Evolutionary conservation across 352 stramenopile genomes (phyloP).

Genomic region (Plasmopara muralis): DNA sequence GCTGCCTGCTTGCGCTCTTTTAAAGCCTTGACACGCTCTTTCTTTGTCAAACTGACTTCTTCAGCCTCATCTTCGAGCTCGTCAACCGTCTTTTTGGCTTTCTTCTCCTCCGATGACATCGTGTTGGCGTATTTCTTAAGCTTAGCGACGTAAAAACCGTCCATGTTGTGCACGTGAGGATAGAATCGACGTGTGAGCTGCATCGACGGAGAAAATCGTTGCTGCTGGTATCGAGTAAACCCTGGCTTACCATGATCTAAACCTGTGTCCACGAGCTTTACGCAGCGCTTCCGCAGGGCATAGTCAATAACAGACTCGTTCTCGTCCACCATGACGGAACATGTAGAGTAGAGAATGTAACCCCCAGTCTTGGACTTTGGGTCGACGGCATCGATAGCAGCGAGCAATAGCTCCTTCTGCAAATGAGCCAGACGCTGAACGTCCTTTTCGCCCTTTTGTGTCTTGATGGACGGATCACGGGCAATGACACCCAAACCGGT

Average conservation of each 20-base stretch:
- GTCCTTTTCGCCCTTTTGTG: constrained; percentile 94
- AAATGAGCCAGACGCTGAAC: constrained; percentile 90
- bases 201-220: constrained; percentile 97
- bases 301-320: constrained; percentile 99
- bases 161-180: constrained; percentile 99
- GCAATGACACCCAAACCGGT: constrained; percentile 97
- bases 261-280: constrained; percentile 97
- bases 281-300: constrained; percentile 95
- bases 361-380: constrained; percentile 94
- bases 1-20: constrained; percentile 72
- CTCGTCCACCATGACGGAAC: constrained; percentile 90
- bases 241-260: constrained; percentile 94
- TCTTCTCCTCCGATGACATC: constrained; percentile 64
- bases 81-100: constrained; percentile 67
- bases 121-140: constrained; percentile 98
- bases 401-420: constrained; percentile 99
- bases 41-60: constrained; percentile 71
- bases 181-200: constrained; percentile 96
- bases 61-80: constrained; percentile 67
- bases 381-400: constrained; percentile 97
- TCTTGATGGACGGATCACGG: constrained; percentile 98
- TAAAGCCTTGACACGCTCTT: constrained; percentile 66
- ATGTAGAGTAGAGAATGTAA: constrained; percentile 99
- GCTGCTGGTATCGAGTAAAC: constrained; percentile 93
- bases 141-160: constrained; percentile 99